phyloP scores from a whole-genome alignment of 768 basidiomycete genomes.

The Boletus eberwhitei region DNA sequence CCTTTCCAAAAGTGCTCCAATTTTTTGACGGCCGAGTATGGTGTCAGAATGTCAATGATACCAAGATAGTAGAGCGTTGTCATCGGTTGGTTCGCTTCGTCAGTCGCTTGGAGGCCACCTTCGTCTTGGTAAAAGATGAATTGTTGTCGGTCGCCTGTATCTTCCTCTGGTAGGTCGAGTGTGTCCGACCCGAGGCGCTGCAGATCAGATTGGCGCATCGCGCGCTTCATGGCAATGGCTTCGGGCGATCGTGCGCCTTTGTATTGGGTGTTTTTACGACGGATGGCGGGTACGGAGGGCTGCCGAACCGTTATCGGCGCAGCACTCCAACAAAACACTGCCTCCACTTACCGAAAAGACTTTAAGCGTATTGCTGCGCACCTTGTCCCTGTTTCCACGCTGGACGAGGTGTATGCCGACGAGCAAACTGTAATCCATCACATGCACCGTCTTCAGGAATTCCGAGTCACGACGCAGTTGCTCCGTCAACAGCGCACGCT shows the following conservation, averaged over 20 bases:
- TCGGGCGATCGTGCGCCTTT: constrained; percentile 63
- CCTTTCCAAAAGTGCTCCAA: constrained; percentile 93
- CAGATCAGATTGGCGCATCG: constrained; percentile 79
- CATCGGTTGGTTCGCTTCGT: constrained; percentile 72
- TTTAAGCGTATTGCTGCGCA: constrained; percentile 85
- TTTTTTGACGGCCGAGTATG: constrained; percentile 74
- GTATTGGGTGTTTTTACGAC: constrained; percentile 56
- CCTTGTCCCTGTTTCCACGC: constrained; percentile 87
- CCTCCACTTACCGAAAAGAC: constrained; percentile 76
- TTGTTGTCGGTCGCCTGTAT: constrained; percentile 55
- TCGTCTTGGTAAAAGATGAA: constrained; percentile 98
- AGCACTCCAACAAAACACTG: neutral
- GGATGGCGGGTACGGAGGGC: constrained; percentile 68
- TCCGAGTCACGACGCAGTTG: constrained; percentile 87
- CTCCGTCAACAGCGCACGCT: constrained; percentile 84
- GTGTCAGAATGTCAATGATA: constrained; percentile 95
- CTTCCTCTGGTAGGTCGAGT: constrained; percentile 58
- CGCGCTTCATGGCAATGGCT: constrained; percentile 80
- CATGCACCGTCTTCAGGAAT: constrained; percentile 74
- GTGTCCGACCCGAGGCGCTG: constrained; percentile 57
- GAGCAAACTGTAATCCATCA: constrained; percentile 97
- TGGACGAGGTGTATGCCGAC: constrained; percentile 92
- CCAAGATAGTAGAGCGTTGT: constrained; percentile 91
- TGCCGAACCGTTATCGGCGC: constrained; percentile 25
- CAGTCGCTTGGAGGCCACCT: constrained; percentile 86